Evolutionary conservation across 1,284 basidiomycete species (phyloP), one percentile per base, ranked within the genome.

Genomic region (Peniophora sp.): DNA sequence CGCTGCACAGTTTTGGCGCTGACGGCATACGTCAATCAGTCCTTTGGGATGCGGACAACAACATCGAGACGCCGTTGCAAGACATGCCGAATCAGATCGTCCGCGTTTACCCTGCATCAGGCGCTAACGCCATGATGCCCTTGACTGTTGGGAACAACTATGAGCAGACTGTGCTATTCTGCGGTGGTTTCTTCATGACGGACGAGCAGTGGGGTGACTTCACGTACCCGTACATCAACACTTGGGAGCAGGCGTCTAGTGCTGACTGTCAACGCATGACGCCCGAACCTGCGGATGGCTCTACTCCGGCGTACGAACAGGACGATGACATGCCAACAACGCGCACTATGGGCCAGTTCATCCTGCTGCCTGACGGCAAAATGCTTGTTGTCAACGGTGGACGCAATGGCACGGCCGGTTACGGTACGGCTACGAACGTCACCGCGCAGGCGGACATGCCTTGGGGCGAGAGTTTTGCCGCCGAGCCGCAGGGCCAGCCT

Each of bases 71-170:
- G 0, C 59, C 64, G 5, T 69, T 84, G 2, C 82, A 80, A 1
- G 63, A 72, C 56, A 85, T 85, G 83, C 83, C 83, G 1, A 66
- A 65, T n/a, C 63, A 75, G 50, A 81, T 92, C 49, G 78, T 81
- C 43, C 85, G 92, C 51, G 90, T 94, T 34, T 97, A 97, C 71
- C 94, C 94, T 38, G 94, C 89, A 0, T 95, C 92, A 0, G 94
- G 85, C 50, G 94, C 88, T 14, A 83, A 81, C 1, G 89, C 87
- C 49, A 92, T 97, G 91, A 72, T 96, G 16, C 94, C 94, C 1
- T 73, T 97, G 27, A 93, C 90, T 0, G 89, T 90, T 2, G 83
- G 76, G 49, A 96, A 96, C 75, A 85, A 90, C 68, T 97, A 88
- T 71, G 81, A 76, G 0, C 87, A 87, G 1, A 92, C 91, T 0